These are phyloP conservation scores for Xylaria sp. DNA, from an alignment of 2,329 filamentous ascomycete genomes.

Conservation along the genomic window DNA sequence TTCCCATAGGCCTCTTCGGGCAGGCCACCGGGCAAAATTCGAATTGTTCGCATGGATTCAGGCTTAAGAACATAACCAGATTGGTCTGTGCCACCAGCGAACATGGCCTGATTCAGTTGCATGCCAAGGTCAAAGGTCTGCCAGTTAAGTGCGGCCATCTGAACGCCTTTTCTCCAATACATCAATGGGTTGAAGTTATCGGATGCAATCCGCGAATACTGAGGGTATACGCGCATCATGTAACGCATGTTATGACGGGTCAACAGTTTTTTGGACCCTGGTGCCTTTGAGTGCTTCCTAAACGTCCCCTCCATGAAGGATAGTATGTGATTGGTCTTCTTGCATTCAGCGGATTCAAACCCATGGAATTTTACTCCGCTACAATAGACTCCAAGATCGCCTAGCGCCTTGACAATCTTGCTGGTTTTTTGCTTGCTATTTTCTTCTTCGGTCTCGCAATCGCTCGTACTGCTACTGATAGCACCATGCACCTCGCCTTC, in stretches of 20 bases:
- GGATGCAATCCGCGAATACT: conserved; percentile 81
- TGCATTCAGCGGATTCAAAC: conserved; percentile 81
- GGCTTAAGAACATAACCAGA: conserved; percentile 96
- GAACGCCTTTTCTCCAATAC: conserved; percentile 94
- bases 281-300: conserved; percentile 79
- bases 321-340: conserved; percentile 92
- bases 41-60: conserved; percentile 79
- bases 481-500: conserved; percentile 67
- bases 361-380: conserved; percentile 83
- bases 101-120: conserved; percentile 98
- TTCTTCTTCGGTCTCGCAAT: conserved; percentile 78
- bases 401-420: conserved; percentile 87
- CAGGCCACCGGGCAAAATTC: conserved; percentile 66
- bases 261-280: conserved; percentile 79
- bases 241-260: conserved; percentile 92
- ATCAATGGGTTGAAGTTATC: conserved; percentile 94
- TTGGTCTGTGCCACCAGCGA: conserved; percentile 84
- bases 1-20: conserved; percentile 68
- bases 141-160: conserved; percentile 99
- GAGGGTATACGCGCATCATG: conserved; percentile 94
- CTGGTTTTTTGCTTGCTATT: conserved; percentile 73
- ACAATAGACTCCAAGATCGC: conserved; percentile 83
- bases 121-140: conserved; percentile 96
- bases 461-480: conserved; percentile 75
- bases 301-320: conserved; percentile 94